Evolutionary conservation across 2,329 filamentous ascomycete genomes (phyloP).

Genomic region (Cladosporium austrohemisphaericum): DNA sequence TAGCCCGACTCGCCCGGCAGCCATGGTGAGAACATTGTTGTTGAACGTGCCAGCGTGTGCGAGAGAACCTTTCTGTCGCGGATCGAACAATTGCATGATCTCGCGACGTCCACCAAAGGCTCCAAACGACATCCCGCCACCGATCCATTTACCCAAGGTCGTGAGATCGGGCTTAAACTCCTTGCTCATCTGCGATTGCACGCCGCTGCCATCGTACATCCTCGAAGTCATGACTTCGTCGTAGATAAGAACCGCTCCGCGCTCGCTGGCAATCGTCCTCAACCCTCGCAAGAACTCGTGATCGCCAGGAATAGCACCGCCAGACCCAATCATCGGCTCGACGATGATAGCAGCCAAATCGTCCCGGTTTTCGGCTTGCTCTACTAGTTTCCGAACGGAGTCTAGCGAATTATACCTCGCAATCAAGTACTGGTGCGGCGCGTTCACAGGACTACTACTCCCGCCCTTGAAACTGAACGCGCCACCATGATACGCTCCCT

Average conservation of each 20-base stretch:
- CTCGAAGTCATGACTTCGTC: constrained; percentile 71
- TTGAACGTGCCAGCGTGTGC: constrained; percentile 64
- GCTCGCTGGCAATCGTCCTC: constrained; percentile 45
- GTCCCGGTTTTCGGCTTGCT: constrained; percentile 25
- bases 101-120: constrained; percentile 60
- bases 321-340: constrained; percentile 63
- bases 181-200: constrained; percentile 38
- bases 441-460: constrained; percentile 26
- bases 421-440: constrained; percentile 55
- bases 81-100: constrained; percentile 59
- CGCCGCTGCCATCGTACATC: constrained; percentile 47
- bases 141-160: constrained; percentile 64
- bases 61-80: constrained; percentile 40
- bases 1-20: constrained; percentile 47
- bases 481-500: constrained; percentile 53
- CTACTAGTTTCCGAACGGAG: constrained; percentile 43
- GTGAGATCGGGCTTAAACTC: constrained; percentile 57
- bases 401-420: constrained; percentile 60
- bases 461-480: constrained; percentile 44
- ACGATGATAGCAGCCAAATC: constrained; percentile 61
- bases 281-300: constrained; percentile 52
- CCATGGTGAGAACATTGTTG: constrained; percentile 62
- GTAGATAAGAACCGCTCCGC: constrained; percentile 59
- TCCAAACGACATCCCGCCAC: constrained; percentile 63
- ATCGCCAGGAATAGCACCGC: constrained; percentile 53